phyloP scores from a whole-genome alignment of 176 grass and related monocot genomes.

The Ampelocalamus luodianensis region DNA sequence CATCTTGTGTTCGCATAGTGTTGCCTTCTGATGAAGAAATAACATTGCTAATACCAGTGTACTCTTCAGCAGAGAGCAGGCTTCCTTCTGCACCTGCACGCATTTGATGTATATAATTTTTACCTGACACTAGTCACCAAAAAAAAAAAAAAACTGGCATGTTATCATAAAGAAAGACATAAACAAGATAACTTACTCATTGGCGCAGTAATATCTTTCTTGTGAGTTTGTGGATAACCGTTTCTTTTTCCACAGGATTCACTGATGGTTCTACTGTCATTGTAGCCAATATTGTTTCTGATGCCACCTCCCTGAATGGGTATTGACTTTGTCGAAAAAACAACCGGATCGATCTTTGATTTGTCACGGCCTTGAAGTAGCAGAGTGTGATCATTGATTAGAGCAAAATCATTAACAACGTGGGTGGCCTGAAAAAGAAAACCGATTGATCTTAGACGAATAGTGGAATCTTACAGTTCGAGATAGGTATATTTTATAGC shows the following conservation, averaged over 20 bases:
- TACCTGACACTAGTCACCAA: background rate
- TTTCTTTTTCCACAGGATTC: background rate
- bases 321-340: background rate
- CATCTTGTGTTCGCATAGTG: background rate
- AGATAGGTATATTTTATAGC: background rate
- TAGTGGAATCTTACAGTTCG: background rate
- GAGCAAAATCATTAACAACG: background rate
- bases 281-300: background rate
- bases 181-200: constrained; percentile 12
- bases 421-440: background rate
- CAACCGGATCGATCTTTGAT: background rate
- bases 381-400: background rate
- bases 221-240: background rate
- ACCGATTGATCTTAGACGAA: background rate
- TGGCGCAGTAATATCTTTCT: background rate
- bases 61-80: constrained; percentile 16
- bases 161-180: background rate
- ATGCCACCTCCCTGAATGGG: background rate
- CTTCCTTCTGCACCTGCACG: constrained; percentile 5
- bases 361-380: constrained; percentile 29
- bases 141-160: background rate
- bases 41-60: background rate
- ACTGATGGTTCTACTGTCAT: background rate
- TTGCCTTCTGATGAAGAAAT: background rate
- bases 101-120: background rate